A percentile compares a stretch with the other conserved stretches of the same genome.
These are phyloP conservation scores for Ambrosiella xylebori DNA, from an alignment of 2,329 filamentous ascomycete genomes.

Conservation along the genomic window DNA sequence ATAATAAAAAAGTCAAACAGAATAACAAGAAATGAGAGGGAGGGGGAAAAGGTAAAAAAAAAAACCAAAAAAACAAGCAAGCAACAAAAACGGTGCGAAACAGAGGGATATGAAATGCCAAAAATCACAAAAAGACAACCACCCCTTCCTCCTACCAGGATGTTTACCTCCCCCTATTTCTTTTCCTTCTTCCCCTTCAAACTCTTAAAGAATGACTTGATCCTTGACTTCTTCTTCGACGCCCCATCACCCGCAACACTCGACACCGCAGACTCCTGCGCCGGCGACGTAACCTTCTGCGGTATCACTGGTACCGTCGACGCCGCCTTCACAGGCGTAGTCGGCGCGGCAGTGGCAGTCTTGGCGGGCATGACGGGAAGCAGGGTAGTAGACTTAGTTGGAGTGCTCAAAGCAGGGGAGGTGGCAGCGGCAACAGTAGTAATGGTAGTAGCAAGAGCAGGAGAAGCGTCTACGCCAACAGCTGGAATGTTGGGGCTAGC, in stretches of 20 bases:
- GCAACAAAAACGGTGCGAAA: background rate
- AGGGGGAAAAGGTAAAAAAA: background rate
- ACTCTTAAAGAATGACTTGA: background rate
- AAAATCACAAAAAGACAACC: background rate
- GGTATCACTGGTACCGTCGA: background rate
- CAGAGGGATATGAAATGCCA: slow-evolving; percentile 1
- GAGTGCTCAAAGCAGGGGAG: background rate
- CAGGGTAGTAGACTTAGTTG: background rate
- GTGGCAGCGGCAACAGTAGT: background rate
- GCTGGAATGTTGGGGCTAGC: background rate
- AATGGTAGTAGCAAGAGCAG: no score
- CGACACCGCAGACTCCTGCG: background rate
- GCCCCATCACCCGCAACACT: background rate
- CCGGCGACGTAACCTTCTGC: background rate
- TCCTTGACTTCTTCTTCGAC: background rate
- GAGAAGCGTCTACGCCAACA: background rate
- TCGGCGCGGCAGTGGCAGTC: background rate
- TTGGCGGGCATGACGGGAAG: background rate
- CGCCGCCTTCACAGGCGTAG: background rate
- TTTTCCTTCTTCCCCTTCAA: slow-evolving; percentile 1
- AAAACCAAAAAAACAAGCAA: background rate
- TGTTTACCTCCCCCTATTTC: background rate
- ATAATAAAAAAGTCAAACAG: background rate
- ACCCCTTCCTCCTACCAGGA: background rate
- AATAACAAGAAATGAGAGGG: background rate